phyloP scores from a whole-genome alignment of 1,139 yeast species.

The Blastobotrys proliferans region DNA sequence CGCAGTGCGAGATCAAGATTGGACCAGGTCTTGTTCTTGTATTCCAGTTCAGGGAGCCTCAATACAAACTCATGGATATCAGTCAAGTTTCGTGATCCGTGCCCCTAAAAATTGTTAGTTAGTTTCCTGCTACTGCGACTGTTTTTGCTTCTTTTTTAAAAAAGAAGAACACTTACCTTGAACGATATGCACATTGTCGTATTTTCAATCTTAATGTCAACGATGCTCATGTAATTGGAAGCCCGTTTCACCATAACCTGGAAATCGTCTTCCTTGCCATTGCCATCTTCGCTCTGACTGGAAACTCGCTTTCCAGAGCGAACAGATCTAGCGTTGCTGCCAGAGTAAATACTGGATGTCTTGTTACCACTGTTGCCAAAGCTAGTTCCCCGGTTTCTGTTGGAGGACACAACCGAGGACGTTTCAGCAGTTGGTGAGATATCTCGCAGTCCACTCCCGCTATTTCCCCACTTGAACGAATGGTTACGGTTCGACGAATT shows the following conservation, averaged over 20 bases:
- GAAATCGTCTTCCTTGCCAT: slow-evolving; percentile 33
- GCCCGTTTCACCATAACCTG: slow-evolving; percentile 63
- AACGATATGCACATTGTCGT: slow-evolving; percentile 63
- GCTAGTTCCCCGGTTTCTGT: slow-evolving; percentile 2
- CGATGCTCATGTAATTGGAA: slow-evolving; percentile 60
- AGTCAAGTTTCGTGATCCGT: slow-evolving; percentile 58
- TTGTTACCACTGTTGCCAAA: background rate
- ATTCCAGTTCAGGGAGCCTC: slow-evolving; percentile 60
- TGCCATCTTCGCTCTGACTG: background rate
- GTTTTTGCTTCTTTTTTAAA: background rate
- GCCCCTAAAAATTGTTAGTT: slow-evolving; percentile 40
- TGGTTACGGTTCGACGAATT: background rate
- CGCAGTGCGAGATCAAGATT: slow-evolving; percentile 64
- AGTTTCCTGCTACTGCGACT: background rate
- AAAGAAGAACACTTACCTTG: slow-evolving; percentile 39
- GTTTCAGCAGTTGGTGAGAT: slow-evolving; percentile 9
- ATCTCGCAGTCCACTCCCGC: background rate
- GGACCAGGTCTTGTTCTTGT: slow-evolving; percentile 72
- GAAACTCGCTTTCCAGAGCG: slow-evolving; percentile 1
- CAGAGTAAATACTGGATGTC: slow-evolving; percentile 5
- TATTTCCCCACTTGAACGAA: background rate
- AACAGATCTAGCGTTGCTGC: background rate
- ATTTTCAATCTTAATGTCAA: slow-evolving; percentile 52
- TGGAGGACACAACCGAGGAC: slow-evolving; percentile 4
- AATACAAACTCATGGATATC: slow-evolving; percentile 69